phyloP scores from a whole-genome alignment of 306 rosid species.

The Senna siamea region DNA sequence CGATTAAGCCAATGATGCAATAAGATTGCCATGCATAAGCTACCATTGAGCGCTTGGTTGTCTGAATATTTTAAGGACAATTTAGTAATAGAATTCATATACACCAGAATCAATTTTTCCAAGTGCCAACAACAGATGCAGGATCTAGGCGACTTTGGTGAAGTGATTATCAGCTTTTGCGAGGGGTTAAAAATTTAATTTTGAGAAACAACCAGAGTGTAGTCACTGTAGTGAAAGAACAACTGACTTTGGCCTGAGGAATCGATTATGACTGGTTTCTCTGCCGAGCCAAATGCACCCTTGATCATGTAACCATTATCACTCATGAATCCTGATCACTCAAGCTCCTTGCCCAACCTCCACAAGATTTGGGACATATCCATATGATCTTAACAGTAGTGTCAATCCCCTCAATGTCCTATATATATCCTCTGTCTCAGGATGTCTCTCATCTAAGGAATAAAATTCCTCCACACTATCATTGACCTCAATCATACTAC shows the following conservation, averaged over 20 bases:
- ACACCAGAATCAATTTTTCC: background rate
- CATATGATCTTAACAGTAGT: slow-evolving; percentile 39
- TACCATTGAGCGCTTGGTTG: background rate
- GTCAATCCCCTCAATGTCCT: slow-evolving; percentile 50
- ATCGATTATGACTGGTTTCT: background rate
- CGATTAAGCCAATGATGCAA: background rate
- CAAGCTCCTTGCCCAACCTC: slow-evolving; percentile 43
- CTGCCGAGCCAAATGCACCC: background rate
- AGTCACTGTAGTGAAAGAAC: no score
- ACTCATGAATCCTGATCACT: background rate
- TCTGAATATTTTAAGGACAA: background rate
- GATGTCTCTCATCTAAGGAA: slow-evolving; percentile 59
- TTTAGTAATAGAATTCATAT: background rate
- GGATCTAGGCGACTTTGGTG: no score
- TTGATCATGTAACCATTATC: background rate
- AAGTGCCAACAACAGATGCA: no score
- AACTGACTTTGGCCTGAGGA: background rate
- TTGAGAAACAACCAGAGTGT: background rate
- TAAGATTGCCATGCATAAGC: background rate
- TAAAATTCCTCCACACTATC: slow-evolving; percentile 52
- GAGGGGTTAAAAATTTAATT: background rate
- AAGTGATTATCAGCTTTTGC: no score
- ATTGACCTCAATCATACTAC: slow-evolving; percentile 54
- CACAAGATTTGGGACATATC: slow-evolving; percentile 48
- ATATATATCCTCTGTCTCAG: slow-evolving; percentile 46